These are phyloP conservation scores for Nigrograna mackinnonii DNA, from an alignment of 2,329 filamentous ascomycete species.

Conservation along the genomic window DNA sequence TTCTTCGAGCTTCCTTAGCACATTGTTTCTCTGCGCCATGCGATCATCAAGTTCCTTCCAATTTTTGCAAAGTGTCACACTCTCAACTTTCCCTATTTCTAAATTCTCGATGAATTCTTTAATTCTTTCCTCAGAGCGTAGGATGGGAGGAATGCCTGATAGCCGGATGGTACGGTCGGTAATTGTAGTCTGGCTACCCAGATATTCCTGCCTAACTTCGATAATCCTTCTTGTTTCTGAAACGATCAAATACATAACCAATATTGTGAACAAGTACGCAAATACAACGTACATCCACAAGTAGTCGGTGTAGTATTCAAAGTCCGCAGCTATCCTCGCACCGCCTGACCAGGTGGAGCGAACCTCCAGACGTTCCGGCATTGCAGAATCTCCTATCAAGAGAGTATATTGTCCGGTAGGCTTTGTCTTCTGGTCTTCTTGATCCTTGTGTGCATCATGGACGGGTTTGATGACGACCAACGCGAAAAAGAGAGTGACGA, in stretches of 20 bases:
- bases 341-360: constrained; percentile 21
- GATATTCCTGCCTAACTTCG: constrained; percentile 82
- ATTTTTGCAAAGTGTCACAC: constrained; percentile 81
- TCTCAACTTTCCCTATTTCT: constrained; percentile 87
- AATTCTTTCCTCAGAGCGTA: constrained; percentile 81
- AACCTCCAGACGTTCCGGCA: constrained; percentile 12
- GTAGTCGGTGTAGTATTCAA: constrained; percentile 59
- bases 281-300: constrained; percentile 96
- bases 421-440: constrained; percentile 26
- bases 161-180: constrained; percentile 93
- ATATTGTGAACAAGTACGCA: constrained; percentile 84
- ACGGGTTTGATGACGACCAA: constrained; percentile 82
- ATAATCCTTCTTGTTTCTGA: constrained; percentile 85
- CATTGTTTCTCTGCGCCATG: constrained; percentile 66
- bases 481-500: constrained; percentile 79
- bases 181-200: constrained; percentile 92
- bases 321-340: constrained; percentile 24
- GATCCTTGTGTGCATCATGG: constrained; percentile 66
- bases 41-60: constrained; percentile 82
- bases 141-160: constrained; percentile 79
- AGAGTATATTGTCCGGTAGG: constrained; percentile 10
- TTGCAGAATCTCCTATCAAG: neutral
- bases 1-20: constrained; percentile 76
- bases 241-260: constrained; percentile 83
- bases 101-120: constrained; percentile 86